Evolutionary conservation across 2,329 filamentous ascomycete species (phyloP), one percentile per base, ranked within the genome.

Genomic region (Monosporascus sp.): DNA sequence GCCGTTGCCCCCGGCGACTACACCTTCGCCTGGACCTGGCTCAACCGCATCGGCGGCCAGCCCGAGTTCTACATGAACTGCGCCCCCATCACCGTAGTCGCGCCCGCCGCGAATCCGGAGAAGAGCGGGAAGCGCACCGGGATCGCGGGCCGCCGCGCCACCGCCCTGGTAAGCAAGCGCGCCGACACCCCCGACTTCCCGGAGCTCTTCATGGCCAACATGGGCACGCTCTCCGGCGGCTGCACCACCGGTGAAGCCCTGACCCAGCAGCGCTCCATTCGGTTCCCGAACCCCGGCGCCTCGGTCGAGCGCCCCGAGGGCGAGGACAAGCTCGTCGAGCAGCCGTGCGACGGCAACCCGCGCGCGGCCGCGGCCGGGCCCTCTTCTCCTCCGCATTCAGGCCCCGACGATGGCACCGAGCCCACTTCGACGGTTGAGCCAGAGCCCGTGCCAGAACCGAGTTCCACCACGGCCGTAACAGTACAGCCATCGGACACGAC

Each of bases 41-140:
- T 87, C 63, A 88, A 89, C 55, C 55, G 65, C 0, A 86, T 83
- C 45, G 65, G 88, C 17, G 88, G 87, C 0, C 85, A 88, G 65
- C 81, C 86, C 3, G 88, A 91, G 65, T 83, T 88, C 71, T 90
- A 90, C 72, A 87, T 88, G 85, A 88, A 90, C 70, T 91, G 88
- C 58, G 84, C 83, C 1, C 83, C 85, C 0, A 70, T 89, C 52
- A 77, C 76, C 2, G 75, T 90, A 39, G 22, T 27, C n/a, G 31
- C 31, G 31, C 9, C 31, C 9, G 11, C 31, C 11, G 73, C 74
- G 17, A 49, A 57, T 0, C 50, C 53, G 3, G 54, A 59, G 9
- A 52, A 55, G 18, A 1, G 38, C 17, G 38, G 38, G 7, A 61
- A 61, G 50, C 52, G 56, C n/a, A 55, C 47, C 49, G 49, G 49